Evolutionary conservation across 768 basidiomycete genomes (phyloP), one percentile per base, ranked within the genome.

Genomic region (Phlebiopsis flavidoalba): DNA sequence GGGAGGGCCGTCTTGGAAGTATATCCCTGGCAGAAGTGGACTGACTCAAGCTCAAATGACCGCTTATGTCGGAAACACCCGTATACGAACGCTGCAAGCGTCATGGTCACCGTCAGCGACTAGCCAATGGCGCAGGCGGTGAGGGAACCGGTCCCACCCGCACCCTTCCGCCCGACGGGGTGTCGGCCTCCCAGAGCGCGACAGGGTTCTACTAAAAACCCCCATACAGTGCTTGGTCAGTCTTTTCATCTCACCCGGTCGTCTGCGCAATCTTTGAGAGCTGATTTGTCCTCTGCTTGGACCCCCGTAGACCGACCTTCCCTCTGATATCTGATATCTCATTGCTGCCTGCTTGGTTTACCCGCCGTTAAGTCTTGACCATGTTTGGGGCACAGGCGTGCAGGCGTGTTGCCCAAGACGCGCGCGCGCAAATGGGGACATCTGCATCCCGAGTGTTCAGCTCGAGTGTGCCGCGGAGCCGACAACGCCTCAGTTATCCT

Each of bases 401-500:
- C 40, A 43, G 40, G 17, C 17, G 12, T 12, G 40, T 17, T 43
- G 17, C 40, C 17, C 40, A 17, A 43, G 17, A 17, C 33, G 52
- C 52, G 12, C 52, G n/a, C 14, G n/a, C 35, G 8, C 52, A 17
- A 24, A n/a, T 24, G 10, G 10, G 10, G 31, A 24, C 52, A 5
- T 17, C 26, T n/a, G 31, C 52, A 7, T 35, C 15, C 31, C 52
- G 52, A n/a, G 17, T 53, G 2, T 69, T 71, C 61, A 67, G 64
- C 57, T 59, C 53, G 6, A 67, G 66, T 1, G 57, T 67, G 0
- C 33, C 62, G 0, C 60, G 66, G 40, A 61, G 60, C 21, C 75
- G 77, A 59, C 76, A 76, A 53, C 72, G 75, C 36, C 79, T 90
- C 37, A n/a, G 82, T 89, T 19, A 85, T 91, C 62, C 75, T 90